A percentile compares a stretch with the other conserved stretches of the same genome.
phyloP scores from a whole-genome alignment of 2,329 filamentous ascomycete species.

The Clonostachys sp. region DNA sequence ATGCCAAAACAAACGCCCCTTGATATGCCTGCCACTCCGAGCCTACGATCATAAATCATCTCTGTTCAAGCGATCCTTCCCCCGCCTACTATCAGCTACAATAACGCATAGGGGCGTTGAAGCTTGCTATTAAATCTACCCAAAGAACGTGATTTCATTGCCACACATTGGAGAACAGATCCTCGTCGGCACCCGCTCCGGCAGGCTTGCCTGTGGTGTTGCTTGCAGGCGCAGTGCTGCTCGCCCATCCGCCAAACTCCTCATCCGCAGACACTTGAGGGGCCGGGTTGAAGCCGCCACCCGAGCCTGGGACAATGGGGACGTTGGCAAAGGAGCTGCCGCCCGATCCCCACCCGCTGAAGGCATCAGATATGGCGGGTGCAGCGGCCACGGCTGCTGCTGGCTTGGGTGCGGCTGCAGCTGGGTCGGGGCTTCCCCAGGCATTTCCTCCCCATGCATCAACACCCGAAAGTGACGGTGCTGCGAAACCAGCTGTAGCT shows the following conservation, averaged over 20 bases:
- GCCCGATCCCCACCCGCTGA: constrained; percentile 44
- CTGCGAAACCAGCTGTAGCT: constrained; percentile 27
- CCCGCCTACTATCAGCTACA: constrained; percentile 2
- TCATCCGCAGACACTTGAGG: constrained; percentile 82
- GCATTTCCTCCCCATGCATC: constrained; percentile 87
- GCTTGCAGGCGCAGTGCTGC: constrained; percentile 48
- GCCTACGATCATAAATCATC: neutral
- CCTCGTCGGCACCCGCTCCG: constrained; percentile 64
- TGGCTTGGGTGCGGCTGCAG: constrained; percentile 26
- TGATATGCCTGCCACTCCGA: constrained; percentile 3
- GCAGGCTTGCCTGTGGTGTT: constrained; percentile 43
- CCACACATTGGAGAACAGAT: constrained; percentile 96
- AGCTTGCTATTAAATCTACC: neutral
- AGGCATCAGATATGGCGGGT: constrained; percentile 52
- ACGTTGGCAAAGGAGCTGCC: constrained; percentile 48
- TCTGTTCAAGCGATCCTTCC: constrained; percentile 3
- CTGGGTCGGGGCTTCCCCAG: constrained; percentile 66
- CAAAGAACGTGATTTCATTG: constrained; percentile 41
- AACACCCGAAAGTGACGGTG: constrained; percentile 39
- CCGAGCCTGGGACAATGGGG: constrained; percentile 56
- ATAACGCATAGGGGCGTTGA: too few species aligned
- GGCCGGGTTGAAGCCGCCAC: constrained; percentile 59
- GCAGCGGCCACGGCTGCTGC: constrained; percentile 34
- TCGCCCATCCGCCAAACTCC: constrained; percentile 94
- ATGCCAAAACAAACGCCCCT: constrained; percentile 2